A percentile compares a stretch with the other conserved stretches of the same genome.
These are phyloP conservation scores for Escallonia herrerae DNA, from an alignment of 129 eudicot species.

Conservation along the genomic window DNA sequence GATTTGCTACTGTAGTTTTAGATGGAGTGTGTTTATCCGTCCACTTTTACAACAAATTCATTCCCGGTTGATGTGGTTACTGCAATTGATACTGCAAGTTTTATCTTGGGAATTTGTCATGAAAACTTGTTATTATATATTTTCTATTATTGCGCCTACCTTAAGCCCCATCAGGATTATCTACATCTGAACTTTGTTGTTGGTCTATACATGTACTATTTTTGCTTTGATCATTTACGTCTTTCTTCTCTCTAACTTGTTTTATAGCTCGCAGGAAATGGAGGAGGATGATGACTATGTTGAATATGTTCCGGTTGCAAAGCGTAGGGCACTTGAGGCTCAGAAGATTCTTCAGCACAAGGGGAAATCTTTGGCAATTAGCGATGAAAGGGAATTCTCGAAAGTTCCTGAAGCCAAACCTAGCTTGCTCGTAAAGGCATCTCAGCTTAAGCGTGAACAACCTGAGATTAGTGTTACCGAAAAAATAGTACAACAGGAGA, in stretches of 20 bases:
- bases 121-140: too few relatives aligned
- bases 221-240: not conserved
- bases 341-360: conserved; percentile 68
- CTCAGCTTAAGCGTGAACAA: conserved; percentile 69
- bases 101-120: too few relatives aligned
- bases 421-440: conserved; percentile 63
- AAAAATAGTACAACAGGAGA: conserved; percentile 61
- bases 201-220: not conserved
- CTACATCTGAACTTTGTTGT: too few relatives aligned
- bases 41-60: too few relatives aligned
- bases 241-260: not conserved
- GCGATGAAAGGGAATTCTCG: conserved; percentile 48
- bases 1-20: too few relatives aligned
- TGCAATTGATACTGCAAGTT: too few relatives aligned
- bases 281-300: conserved; percentile 59
- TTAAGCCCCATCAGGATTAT: too few relatives aligned
- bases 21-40: too few relatives aligned
- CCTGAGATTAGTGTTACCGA: conserved; percentile 66
- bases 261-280: conserved; percentile 26
- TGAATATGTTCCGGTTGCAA: conserved; percentile 68
- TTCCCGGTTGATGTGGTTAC: too few relatives aligned
- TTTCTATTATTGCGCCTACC: too few relatives aligned
- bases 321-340: conserved; percentile 74
- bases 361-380: conserved; percentile 38
- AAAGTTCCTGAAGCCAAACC: conserved; percentile 55